Conservation (phyloP, 1,284 basidiomycete genomes). For the Cutaneotrichosporon spelunceum region DNA sequence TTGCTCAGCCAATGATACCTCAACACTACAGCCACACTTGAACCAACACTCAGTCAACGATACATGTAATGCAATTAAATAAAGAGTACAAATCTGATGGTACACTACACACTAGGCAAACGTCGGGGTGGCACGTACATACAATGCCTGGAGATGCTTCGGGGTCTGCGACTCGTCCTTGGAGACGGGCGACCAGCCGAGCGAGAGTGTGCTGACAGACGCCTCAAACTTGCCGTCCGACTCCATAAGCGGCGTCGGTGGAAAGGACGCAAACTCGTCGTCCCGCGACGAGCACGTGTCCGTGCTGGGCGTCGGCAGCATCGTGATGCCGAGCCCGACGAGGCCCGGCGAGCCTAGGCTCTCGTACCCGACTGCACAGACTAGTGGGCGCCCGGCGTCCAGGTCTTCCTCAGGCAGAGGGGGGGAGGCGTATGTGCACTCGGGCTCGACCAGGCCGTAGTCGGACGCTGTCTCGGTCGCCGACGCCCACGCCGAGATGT, state of each 20-base stretch:
- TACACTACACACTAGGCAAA: slow-evolving; percentile 4
- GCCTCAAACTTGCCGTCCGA: not conserved
- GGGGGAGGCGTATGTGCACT: not conserved
- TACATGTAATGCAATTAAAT: slow-evolving; percentile 2
- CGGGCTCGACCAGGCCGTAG: not conserved
- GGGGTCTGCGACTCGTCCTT: not conserved
- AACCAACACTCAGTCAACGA: not conserved
- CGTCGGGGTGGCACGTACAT: not conserved
- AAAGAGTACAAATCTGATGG: not conserved
- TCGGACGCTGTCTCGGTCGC: not conserved
- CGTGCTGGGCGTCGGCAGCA: slow-evolving; percentile 11
- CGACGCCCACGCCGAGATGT: not conserved
- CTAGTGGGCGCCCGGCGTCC: not conserved
- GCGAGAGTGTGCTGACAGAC: not conserved
- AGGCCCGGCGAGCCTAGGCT: slow-evolving; percentile 10
- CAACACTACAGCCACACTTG: too few species aligned
- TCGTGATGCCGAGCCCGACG: slow-evolving; percentile 24
- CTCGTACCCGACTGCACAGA: slow-evolving; percentile 4
- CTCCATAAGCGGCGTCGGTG: slow-evolving; percentile 17
- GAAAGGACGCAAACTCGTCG: slow-evolving; percentile 21
- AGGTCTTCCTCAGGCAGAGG: not conserved
- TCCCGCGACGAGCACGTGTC: slow-evolving; percentile 15
- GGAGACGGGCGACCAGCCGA: not conserved
- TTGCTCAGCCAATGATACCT: too few species aligned
- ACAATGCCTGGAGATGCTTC: slow-evolving; percentile 1